Evolutionary conservation across 805 yeast genomes (phyloP).

Genomic region (Isabelozyma gotoi): DNA sequence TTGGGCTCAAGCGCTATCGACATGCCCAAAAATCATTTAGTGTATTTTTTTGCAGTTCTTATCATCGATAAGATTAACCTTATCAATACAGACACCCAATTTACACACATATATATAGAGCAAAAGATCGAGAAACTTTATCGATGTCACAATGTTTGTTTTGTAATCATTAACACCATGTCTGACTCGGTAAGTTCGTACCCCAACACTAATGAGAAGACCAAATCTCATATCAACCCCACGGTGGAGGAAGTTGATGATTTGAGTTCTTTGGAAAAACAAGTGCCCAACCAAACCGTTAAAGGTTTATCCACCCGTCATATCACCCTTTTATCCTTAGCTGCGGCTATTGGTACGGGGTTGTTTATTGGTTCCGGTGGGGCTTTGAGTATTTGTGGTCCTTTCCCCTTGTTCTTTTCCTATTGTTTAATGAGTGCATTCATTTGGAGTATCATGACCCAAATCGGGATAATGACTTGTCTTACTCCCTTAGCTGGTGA

Average conservation of each 20-base stretch:
- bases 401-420: constrained; percentile 13
- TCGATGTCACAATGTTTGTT: neutral
- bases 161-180: neutral
- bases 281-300: neutral
- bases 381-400: constrained; percentile 21
- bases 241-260: neutral
- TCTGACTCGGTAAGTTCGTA: neutral
- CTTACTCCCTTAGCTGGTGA: constrained; percentile 18
- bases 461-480: constrained; percentile 16
- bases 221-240: neutral
- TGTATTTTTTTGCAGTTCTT: neutral
- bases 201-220: neutral
- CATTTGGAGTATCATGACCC: constrained; percentile 15
- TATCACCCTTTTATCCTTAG: neutral
- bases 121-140: neutral
- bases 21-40: neutral
- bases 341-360: constrained; percentile 12
- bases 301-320: constrained; percentile 1
- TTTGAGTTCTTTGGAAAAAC: constrained; percentile 1
- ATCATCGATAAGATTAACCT: neutral
- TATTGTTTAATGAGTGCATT: constrained; percentile 18
- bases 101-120: too few relatives aligned
- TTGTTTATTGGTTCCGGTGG: constrained; percentile 25
- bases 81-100: neutral
- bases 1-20: neutral